Evolutionary conservation across 805 yeast species (phyloP).

Genomic region (Schizosaccharomyces japonicus): DNA sequence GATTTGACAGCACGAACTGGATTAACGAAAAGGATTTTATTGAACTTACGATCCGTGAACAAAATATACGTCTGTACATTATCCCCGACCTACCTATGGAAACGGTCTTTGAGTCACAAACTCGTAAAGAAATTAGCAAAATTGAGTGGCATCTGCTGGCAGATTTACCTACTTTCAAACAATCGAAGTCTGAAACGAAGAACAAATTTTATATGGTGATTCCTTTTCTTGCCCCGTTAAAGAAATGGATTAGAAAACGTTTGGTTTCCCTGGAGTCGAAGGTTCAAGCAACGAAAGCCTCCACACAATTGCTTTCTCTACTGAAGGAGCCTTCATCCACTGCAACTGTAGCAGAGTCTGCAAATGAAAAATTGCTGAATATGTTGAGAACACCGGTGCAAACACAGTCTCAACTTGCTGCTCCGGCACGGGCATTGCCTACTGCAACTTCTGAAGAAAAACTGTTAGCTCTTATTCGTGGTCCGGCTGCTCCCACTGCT

Average conservation of each 20-base stretch:
- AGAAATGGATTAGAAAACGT: constrained; percentile 14
- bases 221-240: constrained; percentile 17
- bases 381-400: too few relatives aligned
- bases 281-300: background rate
- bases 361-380: too few relatives aligned
- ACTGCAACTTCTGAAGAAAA: too few relatives aligned
- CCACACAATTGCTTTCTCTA: constrained; percentile 6
- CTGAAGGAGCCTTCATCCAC: constrained; percentile 2
- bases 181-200: constrained; percentile 5
- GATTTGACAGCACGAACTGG: constrained; percentile 52
- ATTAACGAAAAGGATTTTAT: constrained; percentile 48
- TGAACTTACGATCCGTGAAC: constrained; percentile 61
- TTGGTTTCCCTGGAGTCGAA: constrained; percentile 13
- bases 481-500: background rate
- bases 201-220: constrained; percentile 17
- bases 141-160: constrained; percentile 14
- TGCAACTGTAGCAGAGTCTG: background rate
- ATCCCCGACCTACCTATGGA: constrained; percentile 58
- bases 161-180: constrained; percentile 15
- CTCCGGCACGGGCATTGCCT: too few relatives aligned
- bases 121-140: constrained; percentile 59
- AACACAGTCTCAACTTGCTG: too few relatives aligned
- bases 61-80: constrained; percentile 63
- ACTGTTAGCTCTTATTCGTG: background rate
- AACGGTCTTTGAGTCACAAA: constrained; percentile 51